These are phyloP conservation scores for Penicillium lividum DNA, from an alignment of 495 filamentous ascomycete genomes.

Conservation along the genomic window DNA sequence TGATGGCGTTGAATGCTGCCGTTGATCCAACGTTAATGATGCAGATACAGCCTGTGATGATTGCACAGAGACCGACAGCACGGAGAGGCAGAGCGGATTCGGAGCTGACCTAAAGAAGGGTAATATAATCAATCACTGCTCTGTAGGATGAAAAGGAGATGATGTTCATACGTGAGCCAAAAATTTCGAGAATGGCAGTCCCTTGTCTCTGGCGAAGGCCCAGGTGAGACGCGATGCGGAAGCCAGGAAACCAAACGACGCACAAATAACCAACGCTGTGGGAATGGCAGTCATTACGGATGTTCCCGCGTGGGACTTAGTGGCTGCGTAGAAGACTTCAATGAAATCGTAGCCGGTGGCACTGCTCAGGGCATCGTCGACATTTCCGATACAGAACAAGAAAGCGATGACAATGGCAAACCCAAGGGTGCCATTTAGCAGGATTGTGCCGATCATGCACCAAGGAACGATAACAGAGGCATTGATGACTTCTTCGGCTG, in stretches of 20 bases:
- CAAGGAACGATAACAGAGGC: constrained; percentile 40
- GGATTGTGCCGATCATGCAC: constrained; percentile 40
- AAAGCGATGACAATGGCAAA: constrained; percentile 42
- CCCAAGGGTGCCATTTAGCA: constrained; percentile 45
- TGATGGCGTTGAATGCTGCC: constrained; percentile 57
- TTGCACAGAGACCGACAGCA: constrained; percentile 22
- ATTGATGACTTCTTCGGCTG: constrained; percentile 49
- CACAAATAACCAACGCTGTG: constrained; percentile 40
- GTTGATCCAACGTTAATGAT: constrained; percentile 59
- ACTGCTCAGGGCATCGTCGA: constrained; percentile 32
- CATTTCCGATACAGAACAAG: constrained; percentile 46
- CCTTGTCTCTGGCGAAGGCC: constrained; percentile 62
- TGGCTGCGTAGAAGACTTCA: constrained; percentile 52
- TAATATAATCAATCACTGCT: not conserved
- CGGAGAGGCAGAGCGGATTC: constrained; percentile 17
- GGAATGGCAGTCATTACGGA: constrained; percentile 45
- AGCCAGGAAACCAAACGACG: constrained; percentile 51
- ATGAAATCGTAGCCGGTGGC: constrained; percentile 56
- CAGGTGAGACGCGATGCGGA: constrained; percentile 56
- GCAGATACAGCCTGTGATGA: constrained; percentile 20
- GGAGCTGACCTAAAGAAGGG: not conserved
- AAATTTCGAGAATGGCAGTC: constrained; percentile 53
- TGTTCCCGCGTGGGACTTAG: constrained; percentile 43
- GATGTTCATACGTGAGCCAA: constrained; percentile 18
- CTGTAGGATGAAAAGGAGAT: not conserved